Conservation (phyloP, 2,329 filamentous ascomycete genomes). For the Epichloe gansuensis region DNA sequence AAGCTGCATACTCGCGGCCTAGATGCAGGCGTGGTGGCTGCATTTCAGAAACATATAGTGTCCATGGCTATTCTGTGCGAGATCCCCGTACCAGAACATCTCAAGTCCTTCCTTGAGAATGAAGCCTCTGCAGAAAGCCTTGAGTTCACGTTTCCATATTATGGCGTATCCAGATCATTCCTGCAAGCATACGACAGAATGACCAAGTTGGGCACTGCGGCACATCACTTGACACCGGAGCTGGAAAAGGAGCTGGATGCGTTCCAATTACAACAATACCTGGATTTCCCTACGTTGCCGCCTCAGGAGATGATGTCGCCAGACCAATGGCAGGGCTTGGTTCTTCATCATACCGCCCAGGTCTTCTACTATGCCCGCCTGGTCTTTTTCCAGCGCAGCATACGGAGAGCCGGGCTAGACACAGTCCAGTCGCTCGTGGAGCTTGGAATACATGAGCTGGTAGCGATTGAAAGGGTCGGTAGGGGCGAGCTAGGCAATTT, state of each 20-base stretch:
- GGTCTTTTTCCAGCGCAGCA: conserved; percentile 22
- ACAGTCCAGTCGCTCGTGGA: conserved; percentile 19
- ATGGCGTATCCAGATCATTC: conserved; percentile 11
- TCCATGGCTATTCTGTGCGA: conserved; percentile 14
- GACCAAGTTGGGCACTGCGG: conserved; percentile 10
- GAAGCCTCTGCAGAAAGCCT: conserved; percentile 3
- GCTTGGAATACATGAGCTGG: conserved; percentile 18
- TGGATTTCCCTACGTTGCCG: conserved; percentile 12
- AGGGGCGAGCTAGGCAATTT: conserved; percentile 18
- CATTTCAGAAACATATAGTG: conserved; percentile 13
- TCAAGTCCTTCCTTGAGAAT: conserved; percentile 10
- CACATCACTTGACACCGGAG: conserved; percentile 1
- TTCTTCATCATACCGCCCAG: conserved; percentile 12
- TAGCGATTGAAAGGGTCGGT: conserved; percentile 17
- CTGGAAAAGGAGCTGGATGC: conserved; percentile 13
- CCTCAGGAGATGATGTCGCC: not conserved
- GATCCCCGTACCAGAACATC: conserved; percentile 7
- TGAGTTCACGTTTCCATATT: conserved; percentile 13
- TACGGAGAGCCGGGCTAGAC: conserved; percentile 13
- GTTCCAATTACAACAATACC: conserved; percentile 19
- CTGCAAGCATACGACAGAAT: conserved; percentile 9
- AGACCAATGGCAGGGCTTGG: conserved; percentile 14
- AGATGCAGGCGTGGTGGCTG: conserved; percentile 5
- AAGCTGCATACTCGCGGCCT: conserved; percentile 8
- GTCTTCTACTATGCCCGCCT: conserved; percentile 24